Evolutionary conservation across 257 asterid genomes (phyloP).

Genomic region (Lycium barbarum): DNA sequence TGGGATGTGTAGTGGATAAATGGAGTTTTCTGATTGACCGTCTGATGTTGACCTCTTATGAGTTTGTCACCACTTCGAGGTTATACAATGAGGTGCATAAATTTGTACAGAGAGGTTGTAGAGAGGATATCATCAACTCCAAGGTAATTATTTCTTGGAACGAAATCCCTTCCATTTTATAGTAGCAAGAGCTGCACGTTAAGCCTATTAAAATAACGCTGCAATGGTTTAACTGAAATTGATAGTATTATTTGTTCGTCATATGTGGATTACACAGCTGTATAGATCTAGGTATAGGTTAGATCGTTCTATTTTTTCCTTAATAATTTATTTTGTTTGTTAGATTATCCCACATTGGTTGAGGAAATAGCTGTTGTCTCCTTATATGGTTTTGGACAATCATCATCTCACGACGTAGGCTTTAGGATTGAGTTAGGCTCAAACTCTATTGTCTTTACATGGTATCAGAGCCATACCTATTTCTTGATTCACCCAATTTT

Average conservation of each 20-base stretch:
- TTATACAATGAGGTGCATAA: constrained; percentile 59
- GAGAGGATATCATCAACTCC: constrained; percentile 46
- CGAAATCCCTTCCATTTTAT: background rate
- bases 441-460: background rate
- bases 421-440: background rate
- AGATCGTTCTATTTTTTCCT: background rate
- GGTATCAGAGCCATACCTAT: background rate
- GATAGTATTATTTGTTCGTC: background rate
- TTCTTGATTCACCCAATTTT: background rate
- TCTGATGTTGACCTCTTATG: constrained; percentile 56
- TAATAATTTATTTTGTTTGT: background rate
- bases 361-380: constrained; percentile 1
- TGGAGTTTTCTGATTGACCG: constrained; percentile 66
- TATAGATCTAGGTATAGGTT: background rate
- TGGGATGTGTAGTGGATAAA: constrained; percentile 63
- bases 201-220: background rate
- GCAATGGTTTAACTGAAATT: constrained; percentile 12
- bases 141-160: constrained; percentile 51
- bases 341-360: background rate
- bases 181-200: background rate
- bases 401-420: background rate
- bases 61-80: constrained; percentile 52
- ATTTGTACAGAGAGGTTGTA: constrained; percentile 44
- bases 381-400: background rate
- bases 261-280: background rate